These are phyloP conservation scores for Phytophthora palmivora DNA, from an alignment of 352 stramenopile species.

Conservation along the genomic window DNA sequence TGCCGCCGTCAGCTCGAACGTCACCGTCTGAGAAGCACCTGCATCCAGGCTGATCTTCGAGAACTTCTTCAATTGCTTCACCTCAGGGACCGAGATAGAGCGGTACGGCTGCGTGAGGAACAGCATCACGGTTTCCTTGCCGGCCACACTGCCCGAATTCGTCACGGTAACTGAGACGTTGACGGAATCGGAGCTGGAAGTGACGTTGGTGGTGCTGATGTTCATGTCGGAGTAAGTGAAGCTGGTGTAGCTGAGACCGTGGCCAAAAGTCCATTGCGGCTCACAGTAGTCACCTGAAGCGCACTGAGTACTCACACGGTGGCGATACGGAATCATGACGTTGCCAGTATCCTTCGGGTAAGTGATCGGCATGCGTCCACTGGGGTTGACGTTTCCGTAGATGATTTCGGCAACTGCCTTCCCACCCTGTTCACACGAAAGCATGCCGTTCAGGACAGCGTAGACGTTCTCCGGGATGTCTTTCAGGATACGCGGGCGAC, in stretches of 20 bases:
- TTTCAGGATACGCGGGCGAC: conserved; percentile 73
- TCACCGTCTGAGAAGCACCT: conserved; percentile 29
- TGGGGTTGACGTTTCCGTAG: conserved; percentile 25
- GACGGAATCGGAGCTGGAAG: conserved; percentile 34
- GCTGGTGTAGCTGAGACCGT: conserved; percentile 68
- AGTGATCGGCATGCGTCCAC: conserved; percentile 3
- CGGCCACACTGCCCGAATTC: conserved; percentile 36
- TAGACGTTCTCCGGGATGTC: conserved; percentile 56
- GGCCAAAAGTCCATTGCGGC: conserved; percentile 59
- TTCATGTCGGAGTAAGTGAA: conserved; percentile 53
- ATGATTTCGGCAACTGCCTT: conserved; percentile 81
- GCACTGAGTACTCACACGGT: conserved; percentile 36
- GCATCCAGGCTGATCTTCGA: conserved; percentile 41
- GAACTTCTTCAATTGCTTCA: conserved; percentile 50
- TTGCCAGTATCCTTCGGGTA: conserved; percentile 61
- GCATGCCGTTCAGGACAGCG: conserved; percentile 75
- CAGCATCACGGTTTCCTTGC: conserved; percentile 52
- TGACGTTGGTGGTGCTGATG: conserved; percentile 37
- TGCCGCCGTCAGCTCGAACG: conserved; percentile 32
- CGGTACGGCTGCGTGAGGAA: conserved; percentile 32
- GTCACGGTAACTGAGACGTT: conserved; percentile 28
- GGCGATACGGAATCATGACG: conserved; percentile 18
- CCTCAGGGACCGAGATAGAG: conserved; percentile 39
- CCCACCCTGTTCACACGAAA: conserved; percentile 74
- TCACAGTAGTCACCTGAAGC: conserved; percentile 48